Conservation (phyloP, 768 basidiomycete genomes). For the Chiua virens region DNA sequence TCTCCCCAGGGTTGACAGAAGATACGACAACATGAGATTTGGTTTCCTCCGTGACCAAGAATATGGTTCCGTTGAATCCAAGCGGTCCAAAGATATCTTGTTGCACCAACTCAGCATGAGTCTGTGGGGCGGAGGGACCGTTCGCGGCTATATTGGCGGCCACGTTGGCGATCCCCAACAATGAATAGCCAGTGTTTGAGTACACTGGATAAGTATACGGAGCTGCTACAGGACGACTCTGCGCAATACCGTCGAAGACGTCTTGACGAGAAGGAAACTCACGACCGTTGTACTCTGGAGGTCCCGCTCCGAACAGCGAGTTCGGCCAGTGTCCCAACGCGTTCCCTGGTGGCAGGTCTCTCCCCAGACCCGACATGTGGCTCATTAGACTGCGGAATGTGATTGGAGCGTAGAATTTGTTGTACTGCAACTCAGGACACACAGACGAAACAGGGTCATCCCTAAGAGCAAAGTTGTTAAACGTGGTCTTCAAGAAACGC, state of each 20-base stretch:
- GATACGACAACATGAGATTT: slow-evolving; percentile 41
- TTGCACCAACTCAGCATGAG: slow-evolving; percentile 44
- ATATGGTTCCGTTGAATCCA: slow-evolving; percentile 43
- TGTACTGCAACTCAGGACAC: slow-evolving; percentile 22
- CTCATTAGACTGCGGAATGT: slow-evolving; percentile 43
- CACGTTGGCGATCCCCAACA: slow-evolving; percentile 38
- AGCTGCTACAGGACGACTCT: slow-evolving; percentile 40
- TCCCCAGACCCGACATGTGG: slow-evolving; percentile 36
- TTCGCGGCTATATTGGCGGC: slow-evolving; percentile 28
- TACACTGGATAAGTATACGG: slow-evolving; percentile 47
- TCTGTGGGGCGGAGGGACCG: slow-evolving; percentile 21
- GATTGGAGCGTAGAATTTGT: slow-evolving; percentile 29
- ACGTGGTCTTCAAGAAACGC: not conserved
- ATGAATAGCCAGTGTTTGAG: slow-evolving; percentile 37
- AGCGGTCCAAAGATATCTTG: slow-evolving; percentile 52
- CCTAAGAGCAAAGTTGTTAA: slow-evolving; percentile 19
- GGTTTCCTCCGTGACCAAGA: slow-evolving; percentile 37
- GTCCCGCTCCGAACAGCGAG: slow-evolving; percentile 24
- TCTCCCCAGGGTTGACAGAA: slow-evolving; percentile 33
- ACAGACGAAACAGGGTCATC: slow-evolving; percentile 47
- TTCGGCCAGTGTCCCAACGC: slow-evolving; percentile 41
- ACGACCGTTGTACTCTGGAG: slow-evolving; percentile 30
- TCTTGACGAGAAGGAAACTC: slow-evolving; percentile 32
- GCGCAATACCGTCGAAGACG: slow-evolving; percentile 37
- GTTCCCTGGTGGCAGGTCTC: slow-evolving; percentile 37